Evolutionary conservation across 495 filamentous ascomycete genomes (phyloP), one percentile per base, ranked within the genome.

Genomic region (Copromyces sp.): DNA sequence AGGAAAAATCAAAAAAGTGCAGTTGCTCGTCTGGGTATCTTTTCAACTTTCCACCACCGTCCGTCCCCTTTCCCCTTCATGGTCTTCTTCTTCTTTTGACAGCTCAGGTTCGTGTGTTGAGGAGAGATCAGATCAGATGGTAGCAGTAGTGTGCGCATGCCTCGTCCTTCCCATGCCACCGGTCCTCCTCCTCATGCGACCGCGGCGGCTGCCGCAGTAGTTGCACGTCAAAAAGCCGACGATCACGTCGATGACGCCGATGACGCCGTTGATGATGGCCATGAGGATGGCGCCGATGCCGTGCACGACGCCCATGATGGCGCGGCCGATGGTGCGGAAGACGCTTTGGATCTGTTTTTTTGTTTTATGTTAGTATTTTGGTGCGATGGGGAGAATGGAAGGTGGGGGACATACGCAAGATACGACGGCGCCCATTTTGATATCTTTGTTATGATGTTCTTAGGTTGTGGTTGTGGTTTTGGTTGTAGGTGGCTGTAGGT

Each of bases 401-500:
- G 39, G 61, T 11, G 39, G 37, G 9, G 61, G 39, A 90, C 94
- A 76, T 94, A 98, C 95, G 77, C 95, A 97, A 82, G 94, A 97
- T 73, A 96, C 88, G 81, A 98, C 92, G 84, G 93, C 94, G 84
- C 95, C 95, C 95, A 98, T 98, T 79, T 84, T 92, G 86, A 80
- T 2, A 8, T 44, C 2, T 8, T 61, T 61, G 24, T 32, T 29
- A 29, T 32, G 47, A 5, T 45, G 44, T 47, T 59, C 47, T 32
- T 71, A 78, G 75, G 75, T 81, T 81, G 69, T 78, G 72, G 61
- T 76, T 37, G 68, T 73, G 70, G 40, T 72, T 73, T 39, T 69
- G 69, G 17, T 44, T 72, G 61, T 75, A 35, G 65, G 70, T 78
- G 68, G 40, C 75, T 74, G 68, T 73, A 20, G 72, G 69, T 40